Percentiles rank a stretch among this genome's conserved stretches.
These are phyloP conservation scores for Turnera subulata DNA, from an alignment of 345 rosid species.

Conservation along the genomic window DNA sequence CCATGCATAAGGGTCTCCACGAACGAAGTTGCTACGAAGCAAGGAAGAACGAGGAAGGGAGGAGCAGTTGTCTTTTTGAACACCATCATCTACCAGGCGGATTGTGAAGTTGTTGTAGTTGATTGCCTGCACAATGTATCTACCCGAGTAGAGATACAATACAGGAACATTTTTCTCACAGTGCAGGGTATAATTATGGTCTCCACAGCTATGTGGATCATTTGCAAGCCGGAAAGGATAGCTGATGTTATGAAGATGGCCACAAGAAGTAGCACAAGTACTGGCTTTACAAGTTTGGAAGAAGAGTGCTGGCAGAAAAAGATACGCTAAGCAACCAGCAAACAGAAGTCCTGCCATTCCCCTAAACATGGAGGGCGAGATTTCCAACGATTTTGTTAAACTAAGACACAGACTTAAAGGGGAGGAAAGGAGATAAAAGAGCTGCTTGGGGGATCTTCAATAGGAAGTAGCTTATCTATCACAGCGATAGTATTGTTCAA, in stretches of 20 bases:
- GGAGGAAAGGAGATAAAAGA: too few relatives aligned
- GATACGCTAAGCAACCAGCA: background rate
- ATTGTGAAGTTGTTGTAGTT: slow-evolving; percentile 14
- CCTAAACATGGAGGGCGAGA: background rate
- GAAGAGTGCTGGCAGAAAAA: background rate
- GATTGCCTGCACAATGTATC: slow-evolving; percentile 14
- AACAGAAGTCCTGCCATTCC: background rate
- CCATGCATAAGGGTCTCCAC: background rate
- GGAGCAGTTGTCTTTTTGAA: slow-evolving; percentile 3
- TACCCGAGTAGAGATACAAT: slow-evolving; percentile 7
- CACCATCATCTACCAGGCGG: slow-evolving; percentile 13
- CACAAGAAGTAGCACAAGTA: slow-evolving; percentile 22
- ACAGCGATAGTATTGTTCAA: too few relatives aligned
- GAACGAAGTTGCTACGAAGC: background rate
- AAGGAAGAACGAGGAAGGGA: slow-evolving; percentile 9
- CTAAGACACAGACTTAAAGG: too few relatives aligned
- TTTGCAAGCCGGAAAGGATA: slow-evolving; percentile 25
- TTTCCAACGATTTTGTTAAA: too few relatives aligned
- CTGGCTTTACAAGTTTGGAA: background rate
- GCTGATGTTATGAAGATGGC: slow-evolving; percentile 21
- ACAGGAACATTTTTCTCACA: slow-evolving; percentile 25
- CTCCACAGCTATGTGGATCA: slow-evolving; percentile 19
- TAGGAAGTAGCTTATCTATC: too few relatives aligned
- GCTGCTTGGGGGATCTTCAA: too few relatives aligned
- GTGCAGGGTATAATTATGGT: slow-evolving; percentile 1